phyloP scores from a whole-genome alignment of 805 yeast species.

The Metschnikowia reukaufii region DNA sequence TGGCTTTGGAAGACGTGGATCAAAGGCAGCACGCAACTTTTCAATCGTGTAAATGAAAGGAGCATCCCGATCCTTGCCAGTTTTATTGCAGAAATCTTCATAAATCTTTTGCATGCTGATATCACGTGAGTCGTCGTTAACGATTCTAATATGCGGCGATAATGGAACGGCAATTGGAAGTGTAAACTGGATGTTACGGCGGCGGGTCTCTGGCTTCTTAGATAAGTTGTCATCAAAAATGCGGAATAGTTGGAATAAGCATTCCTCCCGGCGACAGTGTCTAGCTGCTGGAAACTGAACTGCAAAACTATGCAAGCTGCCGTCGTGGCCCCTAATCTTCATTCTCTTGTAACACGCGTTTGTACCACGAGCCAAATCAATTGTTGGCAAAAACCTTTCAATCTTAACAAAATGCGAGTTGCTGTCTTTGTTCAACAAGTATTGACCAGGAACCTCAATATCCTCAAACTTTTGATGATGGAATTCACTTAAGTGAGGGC shows the following conservation, averaged over 20 bases:
- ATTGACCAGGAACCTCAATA: slow-evolving; percentile 96
- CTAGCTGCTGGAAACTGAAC: slow-evolving; percentile 98
- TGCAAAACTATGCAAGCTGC: slow-evolving; percentile 87
- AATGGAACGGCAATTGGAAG: slow-evolving; percentile 91
- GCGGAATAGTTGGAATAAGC: slow-evolving; percentile 88
- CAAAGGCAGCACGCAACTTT: slow-evolving; percentile 88
- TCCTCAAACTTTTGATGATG: slow-evolving; percentile 98
- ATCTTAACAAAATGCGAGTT: slow-evolving; percentile 90
- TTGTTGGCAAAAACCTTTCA: slow-evolving; percentile 85
- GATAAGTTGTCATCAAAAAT: slow-evolving; percentile 79
- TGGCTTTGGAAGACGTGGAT: slow-evolving; percentile 90
- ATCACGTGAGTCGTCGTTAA: slow-evolving; percentile 77
- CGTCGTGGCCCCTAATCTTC: slow-evolving; percentile 91
- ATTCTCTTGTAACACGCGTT: slow-evolving; percentile 87
- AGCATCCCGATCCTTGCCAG: slow-evolving; percentile 77
- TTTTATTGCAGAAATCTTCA: slow-evolving; percentile 78
- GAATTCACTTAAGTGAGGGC: slow-evolving; percentile 95
- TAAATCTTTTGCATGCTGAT: slow-evolving; percentile 78
- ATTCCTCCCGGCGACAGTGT: slow-evolving; percentile 94
- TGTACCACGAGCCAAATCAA: slow-evolving; percentile 86
- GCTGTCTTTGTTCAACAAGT: slow-evolving; percentile 81
- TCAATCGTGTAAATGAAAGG: slow-evolving; percentile 85
- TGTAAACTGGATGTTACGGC: slow-evolving; percentile 80
- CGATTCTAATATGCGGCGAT: slow-evolving; percentile 89
- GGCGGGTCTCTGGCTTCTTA: slow-evolving; percentile 82